Percentiles rank a stretch among this genome's conserved stretches.
These are phyloP conservation scores for Sugiyamaella chiloensis DNA, from an alignment of 805 yeast genomes.

Conservation along the genomic window DNA sequence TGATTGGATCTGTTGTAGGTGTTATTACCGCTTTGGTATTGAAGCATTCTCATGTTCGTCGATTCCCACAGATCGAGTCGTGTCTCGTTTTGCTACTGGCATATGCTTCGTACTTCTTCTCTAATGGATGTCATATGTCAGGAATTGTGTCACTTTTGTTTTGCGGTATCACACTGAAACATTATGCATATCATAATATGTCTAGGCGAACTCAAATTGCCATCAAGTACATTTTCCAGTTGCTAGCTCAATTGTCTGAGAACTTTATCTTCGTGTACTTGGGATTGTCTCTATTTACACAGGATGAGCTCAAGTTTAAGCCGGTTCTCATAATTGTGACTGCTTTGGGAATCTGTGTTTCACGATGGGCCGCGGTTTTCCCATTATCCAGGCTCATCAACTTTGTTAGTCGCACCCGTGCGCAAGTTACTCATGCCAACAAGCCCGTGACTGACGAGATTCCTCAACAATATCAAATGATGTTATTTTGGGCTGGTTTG, in stretches of 20 bases:
- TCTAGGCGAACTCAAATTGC: constrained; percentile 96
- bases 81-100: constrained; percentile 88
- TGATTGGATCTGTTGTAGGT: constrained; percentile 87
- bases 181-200: constrained; percentile 97
- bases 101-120: constrained; percentile 93
- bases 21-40: constrained; percentile 82
- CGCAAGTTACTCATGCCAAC: constrained; percentile 5
- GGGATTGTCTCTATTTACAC: constrained; percentile 92
- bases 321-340: constrained; percentile 91
- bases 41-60: constrained; percentile 87
- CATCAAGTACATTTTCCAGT: constrained; percentile 88
- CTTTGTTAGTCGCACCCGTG: constrained; percentile 58
- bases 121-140: constrained; percentile 99
- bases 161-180: constrained; percentile 95
- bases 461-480: constrained; percentile 93
- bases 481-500: constrained; percentile 99
- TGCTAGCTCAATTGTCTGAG: constrained; percentile 91
- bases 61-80: constrained; percentile 96
- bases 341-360: constrained; percentile 83
- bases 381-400: constrained; percentile 85
- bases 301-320: constrained; percentile 90
- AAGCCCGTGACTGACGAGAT: constrained; percentile 70
- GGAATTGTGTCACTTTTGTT: constrained; percentile 93
- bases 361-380: constrained; percentile 97
- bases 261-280: constrained; percentile 94